phyloP scores from a whole-genome alignment of 2,329 filamentous ascomycete genomes.

The Magnaporthiopsis incrustans region DNA sequence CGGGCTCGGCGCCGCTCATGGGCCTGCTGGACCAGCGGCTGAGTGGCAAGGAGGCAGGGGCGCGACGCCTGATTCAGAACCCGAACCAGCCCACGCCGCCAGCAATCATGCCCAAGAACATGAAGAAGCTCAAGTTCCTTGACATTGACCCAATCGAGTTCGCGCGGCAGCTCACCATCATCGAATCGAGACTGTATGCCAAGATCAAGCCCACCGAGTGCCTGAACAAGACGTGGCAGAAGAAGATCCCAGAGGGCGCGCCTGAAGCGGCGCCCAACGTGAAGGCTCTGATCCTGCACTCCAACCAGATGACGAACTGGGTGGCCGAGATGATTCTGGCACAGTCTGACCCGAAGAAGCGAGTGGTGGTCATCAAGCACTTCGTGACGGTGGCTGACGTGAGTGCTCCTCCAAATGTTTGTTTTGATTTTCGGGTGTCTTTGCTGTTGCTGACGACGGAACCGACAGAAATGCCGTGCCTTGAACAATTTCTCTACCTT shows the following conservation, averaged over 20 bases:
- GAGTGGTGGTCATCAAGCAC: constrained; percentile 96
- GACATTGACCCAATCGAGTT: constrained; percentile 96
- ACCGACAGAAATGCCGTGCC: constrained; percentile 74
- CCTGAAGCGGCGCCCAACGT: constrained; percentile 87
- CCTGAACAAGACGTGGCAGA: constrained; percentile 98
- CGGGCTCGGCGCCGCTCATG: constrained; percentile 77
- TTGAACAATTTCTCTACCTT: constrained; percentile 97
- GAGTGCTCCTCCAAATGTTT: constrained; percentile 26
- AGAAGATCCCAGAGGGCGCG: constrained; percentile 76
- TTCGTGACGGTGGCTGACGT: constrained; percentile 96
- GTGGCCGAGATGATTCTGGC: constrained; percentile 98
- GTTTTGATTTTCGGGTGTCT: not conserved
- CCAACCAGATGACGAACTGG: constrained; percentile 98
- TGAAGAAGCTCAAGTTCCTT: constrained; percentile 98
- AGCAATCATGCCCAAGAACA: constrained; percentile 94
- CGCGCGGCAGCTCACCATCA: constrained; percentile 93
- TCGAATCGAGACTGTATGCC: constrained; percentile 87
- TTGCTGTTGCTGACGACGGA: not conserved
- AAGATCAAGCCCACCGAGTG: constrained; percentile 96
- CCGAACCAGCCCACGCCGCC: constrained; percentile 73
- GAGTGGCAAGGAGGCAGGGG: constrained; percentile 77
- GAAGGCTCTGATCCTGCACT: constrained; percentile 92
- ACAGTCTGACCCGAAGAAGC: constrained; percentile 89
- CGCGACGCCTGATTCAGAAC: constrained; percentile 80
- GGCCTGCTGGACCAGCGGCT: constrained; percentile 82